phyloP scores from a whole-genome alignment of 768 basidiomycete species.

The Cystobasidiopsis lactophilus region DNA sequence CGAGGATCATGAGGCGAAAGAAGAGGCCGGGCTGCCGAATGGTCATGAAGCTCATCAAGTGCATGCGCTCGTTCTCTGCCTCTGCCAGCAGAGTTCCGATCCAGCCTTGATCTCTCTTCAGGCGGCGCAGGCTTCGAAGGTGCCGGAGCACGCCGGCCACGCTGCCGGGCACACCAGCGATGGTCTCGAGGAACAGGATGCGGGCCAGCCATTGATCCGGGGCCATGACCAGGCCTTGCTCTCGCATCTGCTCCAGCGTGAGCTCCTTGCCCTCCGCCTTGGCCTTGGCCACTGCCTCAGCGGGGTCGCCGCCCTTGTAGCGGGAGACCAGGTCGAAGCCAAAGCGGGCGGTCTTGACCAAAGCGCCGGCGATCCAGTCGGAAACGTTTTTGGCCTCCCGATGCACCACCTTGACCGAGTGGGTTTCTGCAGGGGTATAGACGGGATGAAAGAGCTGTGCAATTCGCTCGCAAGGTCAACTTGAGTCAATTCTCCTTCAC shows the following conservation, averaged over 20 bases:
- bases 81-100: constrained; percentile 42
- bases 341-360: constrained; percentile 39
- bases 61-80: constrained; percentile 62
- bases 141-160: constrained; percentile 40
- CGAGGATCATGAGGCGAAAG: constrained; percentile 64
- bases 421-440: constrained; percentile 8
- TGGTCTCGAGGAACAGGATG: constrained; percentile 53
- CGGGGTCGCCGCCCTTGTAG: constrained; percentile 34
- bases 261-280: constrained; percentile 11
- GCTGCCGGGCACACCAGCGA: constrained; percentile 49
- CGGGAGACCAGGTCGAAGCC: constrained; percentile 66
- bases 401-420: constrained; percentile 42
- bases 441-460: too few relatives aligned
- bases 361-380: constrained; percentile 47
- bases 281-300: constrained; percentile 2
- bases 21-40: constrained; percentile 54
- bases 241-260: constrained; percentile 42
- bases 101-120: constrained; percentile 52
- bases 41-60: constrained; percentile 75
- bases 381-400: constrained; percentile 39
- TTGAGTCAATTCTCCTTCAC: constrained; percentile 27
- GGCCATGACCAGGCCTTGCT: constrained; percentile 48
- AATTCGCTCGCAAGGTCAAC: too few relatives aligned
- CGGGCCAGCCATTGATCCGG: constrained; percentile 55
- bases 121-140: constrained; percentile 61